These are phyloP conservation scores for Thelonectria discophora DNA, from an alignment of 2,329 filamentous ascomycete genomes.

Conservation along the genomic window DNA sequence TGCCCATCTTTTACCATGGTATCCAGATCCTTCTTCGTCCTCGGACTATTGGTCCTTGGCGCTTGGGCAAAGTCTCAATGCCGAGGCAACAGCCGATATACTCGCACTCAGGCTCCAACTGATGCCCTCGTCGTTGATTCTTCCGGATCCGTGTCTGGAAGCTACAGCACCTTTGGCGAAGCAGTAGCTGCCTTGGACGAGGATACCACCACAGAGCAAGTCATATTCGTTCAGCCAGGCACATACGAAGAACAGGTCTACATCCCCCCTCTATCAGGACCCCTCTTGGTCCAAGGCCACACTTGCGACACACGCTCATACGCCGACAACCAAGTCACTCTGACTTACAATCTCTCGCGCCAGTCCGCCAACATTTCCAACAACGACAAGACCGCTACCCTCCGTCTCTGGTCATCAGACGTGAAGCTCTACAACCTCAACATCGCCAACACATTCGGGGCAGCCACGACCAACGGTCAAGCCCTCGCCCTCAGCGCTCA, in stretches of 20 bases:
- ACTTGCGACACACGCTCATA: slow-evolving; percentile 1
- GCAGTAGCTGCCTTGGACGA: background rate
- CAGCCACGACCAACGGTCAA: background rate
- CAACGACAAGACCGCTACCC: background rate
- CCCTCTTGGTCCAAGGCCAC: background rate
- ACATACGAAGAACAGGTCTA: slow-evolving; percentile 9
- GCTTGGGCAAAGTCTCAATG: background rate
- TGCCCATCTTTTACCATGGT: background rate
- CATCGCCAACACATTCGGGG: slow-evolving; percentile 1
- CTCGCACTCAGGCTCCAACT: background rate
- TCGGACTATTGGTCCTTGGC: background rate
- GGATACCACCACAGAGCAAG: background rate
- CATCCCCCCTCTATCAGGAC: slow-evolving; percentile 1
- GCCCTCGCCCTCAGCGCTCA: slow-evolving; percentile 8
- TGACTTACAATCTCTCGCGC: slow-evolving; percentile 6
- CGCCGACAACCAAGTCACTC: background rate
- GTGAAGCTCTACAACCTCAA: slow-evolving; percentile 11
- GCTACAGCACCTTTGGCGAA: slow-evolving; percentile 3
- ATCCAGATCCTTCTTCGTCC: background rate
- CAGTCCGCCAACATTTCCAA: background rate
- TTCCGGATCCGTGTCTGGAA: background rate
- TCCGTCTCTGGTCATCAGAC: background rate
- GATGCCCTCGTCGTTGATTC: slow-evolving; percentile 2
- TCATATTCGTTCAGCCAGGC: slow-evolving; percentile 7
- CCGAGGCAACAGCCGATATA: background rate